These are phyloP conservation scores for Madurella fahalii DNA, from an alignment of 2,329 filamentous ascomycete species.

Conservation along the genomic window DNA sequence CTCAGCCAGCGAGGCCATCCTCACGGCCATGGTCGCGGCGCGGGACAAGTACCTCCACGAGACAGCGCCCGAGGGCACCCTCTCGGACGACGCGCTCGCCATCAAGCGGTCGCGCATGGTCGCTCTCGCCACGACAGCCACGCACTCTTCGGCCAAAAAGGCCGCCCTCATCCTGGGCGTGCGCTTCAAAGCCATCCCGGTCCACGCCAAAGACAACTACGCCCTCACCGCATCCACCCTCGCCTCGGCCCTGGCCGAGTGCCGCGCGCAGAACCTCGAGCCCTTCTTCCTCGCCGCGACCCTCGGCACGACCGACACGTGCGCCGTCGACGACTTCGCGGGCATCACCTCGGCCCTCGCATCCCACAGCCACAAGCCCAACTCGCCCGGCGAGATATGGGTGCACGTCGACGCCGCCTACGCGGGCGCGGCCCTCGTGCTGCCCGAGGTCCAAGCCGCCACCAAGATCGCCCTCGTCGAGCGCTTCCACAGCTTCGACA, in stretches of 20 bases:
- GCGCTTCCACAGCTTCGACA: slow-evolving; percentile 81
- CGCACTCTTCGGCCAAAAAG: slow-evolving; percentile 83
- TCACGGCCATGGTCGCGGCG: slow-evolving; percentile 83
- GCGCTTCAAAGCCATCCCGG: slow-evolving; percentile 68
- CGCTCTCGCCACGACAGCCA: slow-evolving; percentile 71
- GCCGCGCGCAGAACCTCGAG: slow-evolving; percentile 65
- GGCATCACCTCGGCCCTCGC: slow-evolving; percentile 55
- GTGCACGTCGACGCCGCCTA: slow-evolving; percentile 93
- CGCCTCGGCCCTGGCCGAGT: slow-evolving; percentile 57
- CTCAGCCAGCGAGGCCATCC: slow-evolving; percentile 79
- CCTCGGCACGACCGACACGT: slow-evolving; percentile 83
- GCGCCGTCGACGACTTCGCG: slow-evolving; percentile 77
- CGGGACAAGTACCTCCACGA: slow-evolving; percentile 71
- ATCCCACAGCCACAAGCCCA: slow-evolving; percentile 25
- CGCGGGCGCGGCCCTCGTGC: slow-evolving; percentile 78
- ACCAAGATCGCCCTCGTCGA: slow-evolving; percentile 52
- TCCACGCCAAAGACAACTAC: slow-evolving; percentile 60
- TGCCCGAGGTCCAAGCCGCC: slow-evolving; percentile 65
- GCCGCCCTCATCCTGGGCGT: slow-evolving; percentile 82
- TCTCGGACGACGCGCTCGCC: slow-evolving; percentile 55
- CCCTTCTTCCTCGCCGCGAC: slow-evolving; percentile 85
- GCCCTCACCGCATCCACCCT: slow-evolving; percentile 65
- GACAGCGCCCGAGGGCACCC: slow-evolving; percentile 37
- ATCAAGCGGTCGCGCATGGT: slow-evolving; percentile 68
- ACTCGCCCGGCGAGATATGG: slow-evolving; percentile 60